These are phyloP conservation scores for Mycena sp. DNA, from an alignment of 1,284 basidiomycete genomes.

Conservation along the genomic window DNA sequence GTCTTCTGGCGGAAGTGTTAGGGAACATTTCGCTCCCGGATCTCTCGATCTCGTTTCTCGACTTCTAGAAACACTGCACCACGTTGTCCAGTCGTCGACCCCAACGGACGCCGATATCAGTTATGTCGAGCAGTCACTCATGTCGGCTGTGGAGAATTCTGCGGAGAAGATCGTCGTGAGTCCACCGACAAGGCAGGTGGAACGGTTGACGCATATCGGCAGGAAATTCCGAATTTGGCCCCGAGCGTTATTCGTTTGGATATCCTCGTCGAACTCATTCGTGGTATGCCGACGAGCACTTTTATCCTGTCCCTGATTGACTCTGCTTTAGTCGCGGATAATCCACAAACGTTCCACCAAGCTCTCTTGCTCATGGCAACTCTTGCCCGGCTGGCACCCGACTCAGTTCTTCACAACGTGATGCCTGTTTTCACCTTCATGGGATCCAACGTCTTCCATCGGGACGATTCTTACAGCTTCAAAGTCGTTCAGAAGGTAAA, in stretches of 20 bases:
- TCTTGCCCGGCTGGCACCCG: slow-evolving; percentile 86
- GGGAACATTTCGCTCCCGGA: slow-evolving; percentile 70
- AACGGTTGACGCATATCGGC: background rate
- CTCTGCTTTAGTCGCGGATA: slow-evolving; percentile 72
- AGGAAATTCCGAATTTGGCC: slow-evolving; percentile 58
- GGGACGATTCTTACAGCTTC: slow-evolving; percentile 96
- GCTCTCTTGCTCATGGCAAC: slow-evolving; percentile 91
- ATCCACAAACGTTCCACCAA: slow-evolving; percentile 95
- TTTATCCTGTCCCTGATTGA: slow-evolving; percentile 1
- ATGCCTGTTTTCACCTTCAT: slow-evolving; percentile 99
- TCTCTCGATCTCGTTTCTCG: slow-evolving; percentile 78
- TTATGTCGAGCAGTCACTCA: slow-evolving; percentile 88
- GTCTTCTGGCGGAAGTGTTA: slow-evolving; percentile 78
- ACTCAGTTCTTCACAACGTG: slow-evolving; percentile 92
- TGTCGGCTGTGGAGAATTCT: slow-evolving; percentile 81
- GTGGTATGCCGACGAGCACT: slow-evolving; percentile 58
- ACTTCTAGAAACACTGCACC: slow-evolving; percentile 80
- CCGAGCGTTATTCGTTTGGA: slow-evolving; percentile 74
- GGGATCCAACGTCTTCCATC: slow-evolving; percentile 95
- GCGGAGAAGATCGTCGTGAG: slow-evolving; percentile 70
- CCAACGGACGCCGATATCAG: slow-evolving; percentile 67
- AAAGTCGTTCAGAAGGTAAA: slow-evolving; percentile 91
- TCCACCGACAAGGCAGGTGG: slow-evolving; percentile 12
- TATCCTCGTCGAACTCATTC: slow-evolving; percentile 87
- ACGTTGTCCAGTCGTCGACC: slow-evolving; percentile 65